Conservation (phyloP, 2,329 filamentous ascomycete species). For the Curvularia sp. region DNA sequence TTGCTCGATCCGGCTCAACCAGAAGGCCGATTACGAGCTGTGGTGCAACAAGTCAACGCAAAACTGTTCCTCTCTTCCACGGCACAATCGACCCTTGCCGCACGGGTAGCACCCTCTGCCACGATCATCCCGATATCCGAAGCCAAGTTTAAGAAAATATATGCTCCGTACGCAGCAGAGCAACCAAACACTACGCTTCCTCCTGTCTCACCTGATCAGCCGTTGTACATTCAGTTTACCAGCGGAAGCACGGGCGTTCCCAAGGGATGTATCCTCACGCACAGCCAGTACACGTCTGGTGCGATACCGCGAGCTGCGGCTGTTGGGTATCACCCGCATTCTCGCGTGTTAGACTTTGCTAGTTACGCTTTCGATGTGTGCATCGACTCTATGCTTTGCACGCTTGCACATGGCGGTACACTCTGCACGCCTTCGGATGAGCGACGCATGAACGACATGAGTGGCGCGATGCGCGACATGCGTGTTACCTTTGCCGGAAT, state of each 20-base stretch:
- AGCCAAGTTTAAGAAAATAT: conserved; percentile 41
- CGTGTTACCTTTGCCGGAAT: conserved; percentile 46
- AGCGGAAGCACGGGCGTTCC: conserved; percentile 48
- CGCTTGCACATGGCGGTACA: conserved; percentile 44
- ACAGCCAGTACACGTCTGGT: conserved; percentile 47
- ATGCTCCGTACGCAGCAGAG: conserved; percentile 37
- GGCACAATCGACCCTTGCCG: conserved; percentile 37
- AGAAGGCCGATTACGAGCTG: conserved; percentile 42
- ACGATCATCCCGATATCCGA: conserved; percentile 46
- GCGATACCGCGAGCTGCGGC: conserved; percentile 44
- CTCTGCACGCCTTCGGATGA: conserved; percentile 54
- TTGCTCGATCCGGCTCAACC: conserved; percentile 49
- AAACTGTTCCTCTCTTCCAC: conserved; percentile 42
- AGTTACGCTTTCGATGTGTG: conserved; percentile 51
- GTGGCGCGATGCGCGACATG: conserved; percentile 50
- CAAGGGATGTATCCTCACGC: conserved; percentile 47
- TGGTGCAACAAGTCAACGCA: conserved; percentile 43
- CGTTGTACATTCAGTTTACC: conserved; percentile 49
- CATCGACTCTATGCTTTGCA: conserved; percentile 49
- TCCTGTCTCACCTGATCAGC: conserved; percentile 33
- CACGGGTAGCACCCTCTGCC: conserved; percentile 39
- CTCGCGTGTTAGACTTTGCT: conserved; percentile 48
- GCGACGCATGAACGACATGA: conserved; percentile 58
- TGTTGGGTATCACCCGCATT: conserved; percentile 46
- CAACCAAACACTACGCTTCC: conserved; percentile 39